phyloP scores from a whole-genome alignment of 208 protist species.

The Naegleria lovaniensis region DNA sequence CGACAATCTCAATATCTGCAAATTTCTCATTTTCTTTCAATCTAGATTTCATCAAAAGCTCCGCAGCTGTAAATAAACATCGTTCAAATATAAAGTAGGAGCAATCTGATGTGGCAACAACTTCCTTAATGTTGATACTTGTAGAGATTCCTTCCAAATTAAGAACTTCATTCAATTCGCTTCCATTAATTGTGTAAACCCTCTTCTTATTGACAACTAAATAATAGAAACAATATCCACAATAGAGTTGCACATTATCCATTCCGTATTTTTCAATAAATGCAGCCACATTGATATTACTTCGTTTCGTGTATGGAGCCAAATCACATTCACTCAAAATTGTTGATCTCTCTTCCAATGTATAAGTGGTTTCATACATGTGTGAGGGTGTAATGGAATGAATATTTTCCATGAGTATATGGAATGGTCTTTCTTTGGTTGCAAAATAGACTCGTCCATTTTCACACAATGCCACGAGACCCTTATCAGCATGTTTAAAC shows the following conservation, averaged over 20 bases:
- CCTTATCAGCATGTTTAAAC: background rate
- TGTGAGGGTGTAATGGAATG: background rate
- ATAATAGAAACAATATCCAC: background rate
- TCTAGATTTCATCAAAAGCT: background rate
- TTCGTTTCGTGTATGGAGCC: background rate
- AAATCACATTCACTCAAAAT: background rate
- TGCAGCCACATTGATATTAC: background rate
- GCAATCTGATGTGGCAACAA: background rate
- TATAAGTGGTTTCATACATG: background rate
- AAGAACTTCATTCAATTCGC: background rate
- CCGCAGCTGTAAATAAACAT: background rate
- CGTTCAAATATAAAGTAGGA: background rate
- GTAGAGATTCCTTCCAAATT: background rate
- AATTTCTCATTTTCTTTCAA: background rate
- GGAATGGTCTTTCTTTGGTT: background rate
- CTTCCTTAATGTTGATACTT: background rate
- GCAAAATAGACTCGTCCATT: background rate
- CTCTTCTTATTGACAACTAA: background rate
- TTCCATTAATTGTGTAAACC: background rate
- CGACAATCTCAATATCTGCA: background rate
- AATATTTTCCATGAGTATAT: background rate
- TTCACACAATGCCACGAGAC: background rate
- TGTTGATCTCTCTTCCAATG: background rate
- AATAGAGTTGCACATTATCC: background rate
- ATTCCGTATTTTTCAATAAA: background rate